These are phyloP conservation scores for Zopfochytrium polystomum DNA, from an alignment of 371 early-diverging fungal genomes.

Conservation along the genomic window DNA sequence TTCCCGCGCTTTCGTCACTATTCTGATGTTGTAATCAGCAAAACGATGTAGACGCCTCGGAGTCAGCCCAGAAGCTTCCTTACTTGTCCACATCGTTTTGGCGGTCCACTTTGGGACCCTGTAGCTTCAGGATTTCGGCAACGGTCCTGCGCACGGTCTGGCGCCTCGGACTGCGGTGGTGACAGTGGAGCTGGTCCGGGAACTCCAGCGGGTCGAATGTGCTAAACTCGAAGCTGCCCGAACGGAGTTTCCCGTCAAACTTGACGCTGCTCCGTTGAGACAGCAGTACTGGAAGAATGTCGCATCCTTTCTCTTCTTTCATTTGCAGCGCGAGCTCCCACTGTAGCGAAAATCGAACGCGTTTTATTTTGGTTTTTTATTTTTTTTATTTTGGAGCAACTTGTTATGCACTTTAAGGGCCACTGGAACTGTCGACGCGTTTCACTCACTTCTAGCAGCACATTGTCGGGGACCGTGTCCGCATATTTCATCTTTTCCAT, in stretches of 20 bases:
- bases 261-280: too few species aligned
- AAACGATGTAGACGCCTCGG: neutral
- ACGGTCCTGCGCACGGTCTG: neutral
- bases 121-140: neutral
- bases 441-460: constrained; percentile 6
- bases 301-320: neutral
- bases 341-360: too few species aligned
- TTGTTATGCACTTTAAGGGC: too few species aligned
- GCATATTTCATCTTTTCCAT: constrained; percentile 1
- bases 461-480: neutral
- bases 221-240: too few species aligned
- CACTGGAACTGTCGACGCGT: too few species aligned
- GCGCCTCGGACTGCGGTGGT: constrained; percentile 1
- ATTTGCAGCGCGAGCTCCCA: constrained; percentile 16
- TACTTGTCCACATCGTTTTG: constrained; percentile 1
- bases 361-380: too few species aligned
- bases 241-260: too few species aligned
- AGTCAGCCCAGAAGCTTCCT: neutral
- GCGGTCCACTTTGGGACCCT: constrained; percentile 2
- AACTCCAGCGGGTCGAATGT: too few species aligned
- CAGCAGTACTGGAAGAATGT: constrained; percentile 5
- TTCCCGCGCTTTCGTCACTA: neutral
- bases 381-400: too few species aligned
- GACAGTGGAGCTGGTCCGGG: constrained; percentile 4
- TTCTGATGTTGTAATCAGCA: neutral